Evolutionary conservation across 2,329 filamentous ascomycete genomes (phyloP), one percentile per base, ranked within the genome.

Genomic region (Diaporthe nobilis): DNA sequence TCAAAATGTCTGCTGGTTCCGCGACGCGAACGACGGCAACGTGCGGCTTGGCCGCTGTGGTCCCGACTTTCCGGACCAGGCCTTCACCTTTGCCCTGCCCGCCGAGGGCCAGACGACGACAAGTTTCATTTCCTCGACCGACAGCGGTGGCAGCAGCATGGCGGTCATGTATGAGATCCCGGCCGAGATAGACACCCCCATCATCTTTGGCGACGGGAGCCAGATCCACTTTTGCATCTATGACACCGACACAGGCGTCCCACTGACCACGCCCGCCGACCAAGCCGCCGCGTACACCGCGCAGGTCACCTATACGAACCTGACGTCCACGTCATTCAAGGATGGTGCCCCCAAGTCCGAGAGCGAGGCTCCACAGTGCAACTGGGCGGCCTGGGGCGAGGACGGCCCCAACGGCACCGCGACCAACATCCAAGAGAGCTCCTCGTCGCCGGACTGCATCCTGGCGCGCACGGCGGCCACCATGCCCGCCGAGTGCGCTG

Each of bases 21-120:
- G 57, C 34, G 34, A 25, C 4, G 57, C 10, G 10, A 60, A 6
- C 57, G 10, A 25, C 57, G 57, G 57, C 22, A 39, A 60, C 57
- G 34, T 60, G 10, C 34, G 34, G 31, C 57, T 60, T 60, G 57
- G 34, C 3, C 34, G 10, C 34, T 60, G 57, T 17, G 31, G 57
- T 8, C 34, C 57, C 20, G 34, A 39, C 4, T 39, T 39, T 34
- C 22, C 34, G 22, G 57, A 60, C 31, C 57, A 60, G 57, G 57
- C 57, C 34, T 60, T 60, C 57, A 25, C 20, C 5, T 7, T 39
- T 4, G 4, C 12, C 34, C 12, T 60, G 34, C 57, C 57, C 31
- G 57, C 57, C 34, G 57, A 39, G 34, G 57, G 57, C n/a, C 20
- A 60, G 57, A 60, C 57, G 57, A 60, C 57, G 22, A 25, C 57